Evolutionary conservation across 2,329 filamentous ascomycete species (phyloP), one percentile per base, ranked within the genome.

Genomic region (Colletotrichum noveboracense): DNA sequence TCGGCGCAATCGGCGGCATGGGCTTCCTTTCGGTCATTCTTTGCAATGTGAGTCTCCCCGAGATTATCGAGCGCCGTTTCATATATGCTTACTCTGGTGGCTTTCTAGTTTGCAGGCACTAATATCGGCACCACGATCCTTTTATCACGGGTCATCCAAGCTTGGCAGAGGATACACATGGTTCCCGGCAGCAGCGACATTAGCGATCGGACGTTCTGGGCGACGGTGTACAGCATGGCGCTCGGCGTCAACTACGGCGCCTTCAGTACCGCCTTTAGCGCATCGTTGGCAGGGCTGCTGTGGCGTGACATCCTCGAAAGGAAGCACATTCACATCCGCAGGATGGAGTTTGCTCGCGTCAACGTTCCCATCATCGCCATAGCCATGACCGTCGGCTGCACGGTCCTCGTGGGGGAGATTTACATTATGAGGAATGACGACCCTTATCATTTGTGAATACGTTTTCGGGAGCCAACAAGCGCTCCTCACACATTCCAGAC

Each of bases 111-210:
- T 78, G 92, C 94, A 0, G 94, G 94, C 21, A 95, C 94, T 3
- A 95, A 95, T 78, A 95, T 95, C 68, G 93, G 94, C 38, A 94
- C 93, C 0, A 93, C 93, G 0, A 95, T 95, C 79, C 89, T 95
- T 1, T 87, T 95, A 2, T 94, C 90, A 10, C 91, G 93, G 5
- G 89, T 95, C 8, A 90, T 95, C 13, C 93, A 95, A 80, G 85
- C 90, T 0, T 95, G 94, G 94, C 85, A 90, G 77, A 79, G 85
- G 3, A 94, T 95, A 55, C 91, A 93, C 77, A 71, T 80, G 1
- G 74, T 77, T 0, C 88, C 86, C 52, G 83, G 83, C 0, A 83
- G 58, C 28, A 32, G 81, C 2, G 82, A 87, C 1, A 93, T 95
- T 66, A 89, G 86, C 14, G 85, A 94, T 58, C 89, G 93, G 5